Evolutionary conservation across 2,329 filamentous ascomycete genomes (phyloP).

Genomic region (Dactylellina leptospora): DNA sequence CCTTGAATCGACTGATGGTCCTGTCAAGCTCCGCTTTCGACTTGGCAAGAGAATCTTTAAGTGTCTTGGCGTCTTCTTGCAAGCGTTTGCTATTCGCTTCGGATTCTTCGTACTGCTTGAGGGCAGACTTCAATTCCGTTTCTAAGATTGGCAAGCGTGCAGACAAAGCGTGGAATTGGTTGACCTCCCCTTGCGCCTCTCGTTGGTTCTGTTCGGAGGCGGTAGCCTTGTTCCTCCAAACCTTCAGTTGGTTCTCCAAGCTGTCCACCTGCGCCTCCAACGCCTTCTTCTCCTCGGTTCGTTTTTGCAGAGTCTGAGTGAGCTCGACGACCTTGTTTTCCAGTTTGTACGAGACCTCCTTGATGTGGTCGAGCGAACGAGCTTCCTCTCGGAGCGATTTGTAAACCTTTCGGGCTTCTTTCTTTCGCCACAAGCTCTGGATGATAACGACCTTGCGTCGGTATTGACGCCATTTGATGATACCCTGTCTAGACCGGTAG

Average conservation of each 20-base stretch:
- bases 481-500: slow-evolving; percentile 73
- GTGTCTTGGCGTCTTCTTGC: slow-evolving; percentile 88
- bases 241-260: slow-evolving; percentile 95
- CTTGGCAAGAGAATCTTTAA: slow-evolving; percentile 81
- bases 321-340: slow-evolving; percentile 99
- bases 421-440: slow-evolving; percentile 92
- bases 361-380: slow-evolving; percentile 75
- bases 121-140: slow-evolving; percentile 91
- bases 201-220: slow-evolving; percentile 87
- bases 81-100: slow-evolving; percentile 88
- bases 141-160: slow-evolving; percentile 91
- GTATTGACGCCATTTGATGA: slow-evolving; percentile 77
- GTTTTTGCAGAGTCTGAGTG: slow-evolving; percentile 88
- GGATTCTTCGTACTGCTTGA: slow-evolving; percentile 88
- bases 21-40: slow-evolving; percentile 83
- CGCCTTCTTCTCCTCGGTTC: slow-evolving; percentile 94
- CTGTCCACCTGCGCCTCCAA: slow-evolving; percentile 89
- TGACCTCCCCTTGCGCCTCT: slow-evolving; percentile 94
- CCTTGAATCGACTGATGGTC: slow-evolving; percentile 76
- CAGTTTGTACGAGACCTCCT: slow-evolving; percentile 99
- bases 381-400: slow-evolving; percentile 93
- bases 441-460: slow-evolving; percentile 87
- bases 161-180: slow-evolving; percentile 94
- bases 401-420: slow-evolving; percentile 79
- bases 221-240: slow-evolving; percentile 92